Evolutionary conservation across 768 basidiomycete genomes (phyloP).

Genomic region (Lactarius psammicola): DNA sequence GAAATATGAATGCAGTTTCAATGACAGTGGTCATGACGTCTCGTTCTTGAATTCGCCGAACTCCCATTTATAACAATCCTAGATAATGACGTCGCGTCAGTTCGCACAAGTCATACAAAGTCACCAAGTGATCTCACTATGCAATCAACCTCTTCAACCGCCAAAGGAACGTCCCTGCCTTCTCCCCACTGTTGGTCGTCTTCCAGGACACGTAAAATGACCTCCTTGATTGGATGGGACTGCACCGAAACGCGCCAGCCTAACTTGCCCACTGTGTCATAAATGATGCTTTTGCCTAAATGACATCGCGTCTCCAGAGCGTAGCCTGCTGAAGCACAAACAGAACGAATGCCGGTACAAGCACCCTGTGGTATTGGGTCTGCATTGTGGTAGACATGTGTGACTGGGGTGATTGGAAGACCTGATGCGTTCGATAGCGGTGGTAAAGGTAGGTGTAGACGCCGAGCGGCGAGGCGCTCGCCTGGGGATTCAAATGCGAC

Average conservation of each 20-base stretch:
- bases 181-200: constrained; percentile 47
- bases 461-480: constrained; percentile 57
- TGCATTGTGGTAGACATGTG: constrained; percentile 61
- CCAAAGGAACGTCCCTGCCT: constrained; percentile 51
- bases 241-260: constrained; percentile 60
- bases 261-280: constrained; percentile 62
- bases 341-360: constrained; percentile 50
- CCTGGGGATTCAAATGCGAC: constrained; percentile 67
- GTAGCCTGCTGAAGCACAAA: constrained; percentile 64
- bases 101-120: background rate
- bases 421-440: constrained; percentile 28
- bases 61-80: constrained; percentile 83
- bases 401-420: constrained; percentile 33
- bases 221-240: constrained; percentile 53
- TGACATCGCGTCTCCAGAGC: constrained; percentile 64
- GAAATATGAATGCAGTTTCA: constrained; percentile 8
- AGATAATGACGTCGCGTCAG: constrained; percentile 15
- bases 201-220: constrained; percentile 54
- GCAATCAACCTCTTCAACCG: constrained; percentile 64
- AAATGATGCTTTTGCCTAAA: constrained; percentile 59
- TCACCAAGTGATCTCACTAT: constrained; percentile 42
- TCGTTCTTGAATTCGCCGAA: constrained; percentile 50
- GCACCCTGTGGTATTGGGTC: constrained; percentile 66
- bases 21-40: constrained; percentile 9
- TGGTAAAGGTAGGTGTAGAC: constrained; percentile 64